Evolutionary conservation across 2,329 filamentous ascomycete species (phyloP).

Genomic region (Ascochyta viciae-villosae): DNA sequence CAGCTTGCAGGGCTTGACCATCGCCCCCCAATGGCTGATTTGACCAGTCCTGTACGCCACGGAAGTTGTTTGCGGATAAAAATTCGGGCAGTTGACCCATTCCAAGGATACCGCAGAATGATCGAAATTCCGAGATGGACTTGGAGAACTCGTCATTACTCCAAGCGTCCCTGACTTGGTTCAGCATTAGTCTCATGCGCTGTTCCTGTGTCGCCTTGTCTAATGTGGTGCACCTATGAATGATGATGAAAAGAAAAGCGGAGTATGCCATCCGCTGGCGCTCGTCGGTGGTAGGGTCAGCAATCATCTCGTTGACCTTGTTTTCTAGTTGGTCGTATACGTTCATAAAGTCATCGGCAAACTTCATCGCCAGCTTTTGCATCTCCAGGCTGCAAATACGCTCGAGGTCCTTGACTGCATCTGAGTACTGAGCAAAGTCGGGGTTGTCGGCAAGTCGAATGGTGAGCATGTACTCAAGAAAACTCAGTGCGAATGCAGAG

Average conservation of each 20-base stretch:
- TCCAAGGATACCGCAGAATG: constrained; percentile 81
- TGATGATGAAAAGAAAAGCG: constrained; percentile 92
- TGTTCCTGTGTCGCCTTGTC: constrained; percentile 73
- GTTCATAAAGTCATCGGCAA: constrained; percentile 86
- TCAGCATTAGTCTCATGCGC: constrained; percentile 77
- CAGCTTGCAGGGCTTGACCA: constrained; percentile 77
- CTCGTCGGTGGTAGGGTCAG: constrained; percentile 76
- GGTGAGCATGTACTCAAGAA: constrained; percentile 88
- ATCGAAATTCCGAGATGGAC: constrained; percentile 74
- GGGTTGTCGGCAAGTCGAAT: constrained; percentile 78
- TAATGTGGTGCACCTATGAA: constrained; percentile 81
- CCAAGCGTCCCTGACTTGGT: constrained; percentile 85
- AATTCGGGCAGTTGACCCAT: constrained; percentile 84
- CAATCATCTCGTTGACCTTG: constrained; percentile 81
- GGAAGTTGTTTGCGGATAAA: constrained; percentile 73
- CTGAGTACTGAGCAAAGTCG: constrained; percentile 76
- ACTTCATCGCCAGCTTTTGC: constrained; percentile 85
- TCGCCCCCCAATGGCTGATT: constrained; percentile 77
- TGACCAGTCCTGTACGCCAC: constrained; percentile 84
- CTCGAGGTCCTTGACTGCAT: constrained; percentile 89
- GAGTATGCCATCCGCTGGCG: constrained; percentile 85
- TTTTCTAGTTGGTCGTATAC: constrained; percentile 88
- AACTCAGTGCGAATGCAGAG: constrained; percentile 81
- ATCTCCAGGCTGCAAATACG: constrained; percentile 84
- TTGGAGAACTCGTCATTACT: constrained; percentile 71